Base-by-base conservation (phyloP, 768 basidiomycete species). In the Phlegmacium glaucopus region DNA sequence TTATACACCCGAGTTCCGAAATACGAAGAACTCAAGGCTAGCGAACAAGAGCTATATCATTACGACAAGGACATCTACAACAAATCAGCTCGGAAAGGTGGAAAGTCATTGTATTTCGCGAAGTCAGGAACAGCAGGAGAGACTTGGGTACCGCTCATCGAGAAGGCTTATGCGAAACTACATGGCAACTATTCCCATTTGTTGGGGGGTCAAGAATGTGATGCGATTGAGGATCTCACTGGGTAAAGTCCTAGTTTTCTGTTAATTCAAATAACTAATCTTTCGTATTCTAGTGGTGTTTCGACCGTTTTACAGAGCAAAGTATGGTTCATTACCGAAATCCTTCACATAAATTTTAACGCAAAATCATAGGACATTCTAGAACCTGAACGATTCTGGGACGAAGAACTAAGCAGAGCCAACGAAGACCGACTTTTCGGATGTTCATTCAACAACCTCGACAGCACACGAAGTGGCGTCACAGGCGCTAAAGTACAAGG, bases 61-160 rank as follows among this genome's bases (percentile, higher is more conserved):
- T 61, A 71, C n/a, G 74, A 80, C 55, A 77, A 75, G 50, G 70
- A 68, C 1, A 50, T 63, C 9, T 80, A 72, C 54, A 72, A 77
- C 52, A 54, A 59, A 26, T 66, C 69, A 1, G 78, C 77, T 1
- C 60, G 78, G 3, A 74, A 72, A 42, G 75, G 77, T 28, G 71
- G 70, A 26, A 78, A 77, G 55, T 65, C 65, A 1, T 54, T 80
- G 29, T 78, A 74, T 50, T 80, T 79, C 56, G 76, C 79, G 8
- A 70, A 67, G 42, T 76, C 74, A 6, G 72, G 70, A 1, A 62
- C 70, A 4, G 66, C 71, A 39, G 73, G 72, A 26, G 78, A 80
- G 50, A 79, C 77, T 4, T 80, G 78, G 78, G 76, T 79, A 0
- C 75, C 79, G 2, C 59, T 80, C n/a, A 68, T 80, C n/a, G 79